phyloP scores from a whole-genome alignment of 164 flowering plant genomes.

The Amborella trichopoda region DNA sequence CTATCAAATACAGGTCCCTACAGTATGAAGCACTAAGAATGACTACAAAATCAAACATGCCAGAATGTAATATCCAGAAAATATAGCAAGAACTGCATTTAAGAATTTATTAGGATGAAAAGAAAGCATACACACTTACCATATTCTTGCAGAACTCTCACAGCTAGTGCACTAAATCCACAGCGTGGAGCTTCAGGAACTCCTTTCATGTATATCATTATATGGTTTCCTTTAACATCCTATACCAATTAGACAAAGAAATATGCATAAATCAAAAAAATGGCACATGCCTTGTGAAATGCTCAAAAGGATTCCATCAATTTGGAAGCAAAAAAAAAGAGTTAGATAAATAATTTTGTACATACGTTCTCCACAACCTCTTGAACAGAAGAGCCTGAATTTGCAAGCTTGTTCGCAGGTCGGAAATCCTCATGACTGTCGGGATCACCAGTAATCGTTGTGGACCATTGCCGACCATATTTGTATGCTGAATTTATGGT shows the following conservation, averaged over 20 bases:
- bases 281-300: too few relatives aligned
- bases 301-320: neutral
- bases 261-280: neutral
- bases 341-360: too few relatives aligned
- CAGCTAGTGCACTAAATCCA: slow-evolving; percentile 83
- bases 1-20: too few relatives aligned
- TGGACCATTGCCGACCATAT: neutral
- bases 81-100: too few relatives aligned
- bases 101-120: too few relatives aligned
- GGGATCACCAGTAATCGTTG: slow-evolving; percentile 49
- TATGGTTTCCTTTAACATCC: slow-evolving; percentile 88
- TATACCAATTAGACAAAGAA: slow-evolving; percentile 11
- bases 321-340: neutral
- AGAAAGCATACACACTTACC: too few relatives aligned
- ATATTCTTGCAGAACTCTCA: slow-evolving; percentile 65
- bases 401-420: slow-evolving; percentile 48
- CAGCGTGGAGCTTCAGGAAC: slow-evolving; percentile 78
- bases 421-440: slow-evolving; percentile 87
- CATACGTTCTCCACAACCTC: slow-evolving; percentile 87
- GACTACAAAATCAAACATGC: too few relatives aligned
- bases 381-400: slow-evolving; percentile 32
- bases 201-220: slow-evolving; percentile 95
- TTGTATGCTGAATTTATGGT: too few relatives aligned
- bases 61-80: too few relatives aligned
- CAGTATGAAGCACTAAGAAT: too few relatives aligned